phyloP scores from a whole-genome alignment of 208 protist genomes.

The Acanthamoeba culbertsoni region DNA sequence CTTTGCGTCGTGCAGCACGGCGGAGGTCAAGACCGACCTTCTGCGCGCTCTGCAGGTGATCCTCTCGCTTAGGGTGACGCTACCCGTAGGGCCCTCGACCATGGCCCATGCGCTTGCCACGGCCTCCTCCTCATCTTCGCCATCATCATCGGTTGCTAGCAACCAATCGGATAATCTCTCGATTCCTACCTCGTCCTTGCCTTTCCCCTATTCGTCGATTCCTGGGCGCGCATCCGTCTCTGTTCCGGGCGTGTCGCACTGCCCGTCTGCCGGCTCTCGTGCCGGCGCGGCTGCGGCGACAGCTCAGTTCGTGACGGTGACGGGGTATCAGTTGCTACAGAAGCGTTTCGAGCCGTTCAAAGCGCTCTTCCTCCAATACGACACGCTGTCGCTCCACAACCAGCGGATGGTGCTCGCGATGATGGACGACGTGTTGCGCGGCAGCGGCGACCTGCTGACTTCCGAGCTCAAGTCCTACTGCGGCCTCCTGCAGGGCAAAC shows the following conservation, averaged over 20 bases:
- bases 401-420: conserved; percentile 38
- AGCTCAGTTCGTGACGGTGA: not conserved
- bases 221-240: no score
- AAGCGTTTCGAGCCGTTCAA: conserved; percentile 29
- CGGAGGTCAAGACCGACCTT: conserved; percentile 2
- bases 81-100: not conserved
- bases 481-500: conserved; percentile 12
- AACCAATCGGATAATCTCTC: not conserved
- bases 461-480: conserved; percentile 44
- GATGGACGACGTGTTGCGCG: conserved; percentile 18
- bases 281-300: no score
- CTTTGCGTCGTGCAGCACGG: not conserved
- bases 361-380: conserved; percentile 29
- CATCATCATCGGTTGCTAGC: not conserved
- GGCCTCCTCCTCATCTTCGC: not conserved
- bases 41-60: conserved; percentile 7
- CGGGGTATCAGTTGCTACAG: conserved; percentile 37
- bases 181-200: not conserved
- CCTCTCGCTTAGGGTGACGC: conserved; percentile 1
- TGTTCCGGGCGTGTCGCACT: no score
- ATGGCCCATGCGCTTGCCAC: not conserved
- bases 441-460: not conserved
- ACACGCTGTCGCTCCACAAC: not conserved
- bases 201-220: no score
- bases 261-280: no score